A percentile compares a stretch with the other conserved stretches of the same genome.
Conservation (phyloP, 2,329 filamentous ascomycete genomes). For the Fusarium annulatum region DNA sequence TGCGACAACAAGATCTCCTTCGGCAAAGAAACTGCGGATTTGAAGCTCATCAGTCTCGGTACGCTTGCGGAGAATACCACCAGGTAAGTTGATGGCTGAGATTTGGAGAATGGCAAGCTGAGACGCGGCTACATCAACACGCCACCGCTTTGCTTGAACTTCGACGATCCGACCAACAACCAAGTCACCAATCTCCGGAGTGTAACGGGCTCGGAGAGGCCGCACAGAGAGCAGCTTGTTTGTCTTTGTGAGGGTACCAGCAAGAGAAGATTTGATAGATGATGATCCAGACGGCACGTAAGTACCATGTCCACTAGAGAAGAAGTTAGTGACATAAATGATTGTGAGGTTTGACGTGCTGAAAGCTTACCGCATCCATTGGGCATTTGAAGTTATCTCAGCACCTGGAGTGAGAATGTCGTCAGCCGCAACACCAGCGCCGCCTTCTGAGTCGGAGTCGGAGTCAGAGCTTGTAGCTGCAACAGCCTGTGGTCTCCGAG, state of each 20-base stretch:
- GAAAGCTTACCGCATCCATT: slow-evolving; percentile 84
- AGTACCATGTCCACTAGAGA: slow-evolving; percentile 86
- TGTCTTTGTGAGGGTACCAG: slow-evolving; percentile 89
- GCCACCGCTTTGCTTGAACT: slow-evolving; percentile 94
- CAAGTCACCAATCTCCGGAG: slow-evolving; percentile 94
- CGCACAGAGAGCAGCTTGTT: slow-evolving; percentile 96
- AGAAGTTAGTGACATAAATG: slow-evolving; percentile 11
- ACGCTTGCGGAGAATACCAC: slow-evolving; percentile 88
- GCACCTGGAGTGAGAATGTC: slow-evolving; percentile 89
- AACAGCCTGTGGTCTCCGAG: slow-evolving; percentile 33
- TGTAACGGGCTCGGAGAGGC: slow-evolving; percentile 91
- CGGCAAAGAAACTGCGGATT: slow-evolving; percentile 95
- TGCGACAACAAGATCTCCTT: slow-evolving; percentile 92
- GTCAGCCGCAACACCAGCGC: slow-evolving; percentile 57
- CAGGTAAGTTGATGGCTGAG: slow-evolving; percentile 91
- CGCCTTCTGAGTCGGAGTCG: slow-evolving; percentile 59
- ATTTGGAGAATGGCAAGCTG: slow-evolving; percentile 88
- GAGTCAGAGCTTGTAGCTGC: slow-evolving; percentile 50
- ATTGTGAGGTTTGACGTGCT: slow-evolving; percentile 3
- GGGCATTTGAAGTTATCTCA: slow-evolving; percentile 87
- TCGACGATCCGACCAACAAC: slow-evolving; percentile 94
- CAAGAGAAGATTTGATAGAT: slow-evolving; percentile 88
- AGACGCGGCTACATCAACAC: slow-evolving; percentile 90
- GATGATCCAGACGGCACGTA: slow-evolving; percentile 73
- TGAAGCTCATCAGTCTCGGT: slow-evolving; percentile 97